A percentile compares a stretch with the other conserved stretches of the same genome.
These are phyloP conservation scores for Rhynchosporium agropyri DNA, from an alignment of 2,329 filamentous ascomycete species.

Conservation along the genomic window DNA sequence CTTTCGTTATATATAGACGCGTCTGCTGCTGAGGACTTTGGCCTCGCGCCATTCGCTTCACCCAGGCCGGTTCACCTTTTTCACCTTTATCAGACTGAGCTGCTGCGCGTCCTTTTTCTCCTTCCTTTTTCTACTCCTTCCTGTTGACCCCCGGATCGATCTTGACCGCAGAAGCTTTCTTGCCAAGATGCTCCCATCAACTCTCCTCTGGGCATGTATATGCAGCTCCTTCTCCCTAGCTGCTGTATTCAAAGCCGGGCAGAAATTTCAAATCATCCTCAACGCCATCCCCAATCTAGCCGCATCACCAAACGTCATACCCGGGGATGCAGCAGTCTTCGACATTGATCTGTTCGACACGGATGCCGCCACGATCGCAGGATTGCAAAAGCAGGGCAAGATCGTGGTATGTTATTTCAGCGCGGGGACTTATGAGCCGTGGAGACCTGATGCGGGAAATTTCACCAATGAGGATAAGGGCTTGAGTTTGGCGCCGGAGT, in stretches of 20 bases:
- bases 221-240: conserved; percentile 15
- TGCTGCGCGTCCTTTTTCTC: background rate
- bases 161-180: background rate
- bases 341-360: conserved; percentile 50
- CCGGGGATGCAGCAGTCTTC: conserved; percentile 48
- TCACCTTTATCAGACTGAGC: conserved; percentile 1
- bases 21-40: background rate
- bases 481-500: conserved; percentile 56
- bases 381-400: conserved; percentile 54
- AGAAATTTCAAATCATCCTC: conserved; percentile 30
- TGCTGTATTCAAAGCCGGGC: conserved; percentile 24
- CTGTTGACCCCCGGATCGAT: background rate
- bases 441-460: conserved; percentile 55
- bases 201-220: conserved; percentile 20
- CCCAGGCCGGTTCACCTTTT: conserved; percentile 5
- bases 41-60: conserved; percentile 2
- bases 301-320: conserved; percentile 15
- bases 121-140: background rate
- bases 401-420: conserved; percentile 77
- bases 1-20: conserved; percentile 19
- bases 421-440: conserved; percentile 68
- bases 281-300: conserved; percentile 20
- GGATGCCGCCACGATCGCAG: conserved; percentile 48
- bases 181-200: conserved; percentile 21
- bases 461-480: conserved; percentile 61